Base-by-base conservation (phyloP, 495 filamentous ascomycete genomes). In the Lepraria neglecta region DNA sequence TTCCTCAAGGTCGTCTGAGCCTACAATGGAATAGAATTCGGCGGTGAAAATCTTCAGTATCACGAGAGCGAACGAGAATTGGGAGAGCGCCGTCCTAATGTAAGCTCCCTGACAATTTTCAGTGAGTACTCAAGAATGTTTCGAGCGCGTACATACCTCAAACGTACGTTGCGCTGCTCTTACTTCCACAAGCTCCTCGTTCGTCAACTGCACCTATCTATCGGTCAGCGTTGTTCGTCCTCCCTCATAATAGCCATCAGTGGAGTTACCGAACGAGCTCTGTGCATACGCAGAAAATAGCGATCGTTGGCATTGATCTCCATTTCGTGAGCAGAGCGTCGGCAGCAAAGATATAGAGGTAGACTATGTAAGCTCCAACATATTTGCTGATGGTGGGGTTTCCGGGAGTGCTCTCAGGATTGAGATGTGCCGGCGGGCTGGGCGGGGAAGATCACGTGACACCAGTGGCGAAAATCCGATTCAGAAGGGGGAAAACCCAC, bases 131-230 rank as follows among this genome's bases (percentile, higher is more conserved):
- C 15, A 21, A 54, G 28, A n/a, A 15, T 43, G 33, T 21, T 7
- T 10, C 42, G 14, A 52, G 17, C 28, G 42, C 44, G n/a, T 3
- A n/a, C 38, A 44, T 35, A 56, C 59, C 77, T 97, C 94, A 66
- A 97, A 98, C 17, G 94, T 98, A 19, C 94, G 82, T 72, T 98
- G 94, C 5, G 92, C 88, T 0, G 92, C 92, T 60, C 92, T 90
- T 67, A 97, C 87, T 71, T 97, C 92, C 57, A 96, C 88, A 12
- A 98, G 83, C 70, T 98, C 94, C 21, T 61, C 50, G n/a, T 56
- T 56, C 59, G 64, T 65, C 10, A 59, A 50, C 14, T 52, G 46
- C 35, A 61, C 59, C 59, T 61, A 27, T 46, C 3, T 30, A 10
- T 31, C 19, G 14, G 17, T 60, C 14, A 60, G 58, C 47, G 17